phyloP scores from a whole-genome alignment of 148 eudicot genomes.

The Camellia sinensis region DNA sequence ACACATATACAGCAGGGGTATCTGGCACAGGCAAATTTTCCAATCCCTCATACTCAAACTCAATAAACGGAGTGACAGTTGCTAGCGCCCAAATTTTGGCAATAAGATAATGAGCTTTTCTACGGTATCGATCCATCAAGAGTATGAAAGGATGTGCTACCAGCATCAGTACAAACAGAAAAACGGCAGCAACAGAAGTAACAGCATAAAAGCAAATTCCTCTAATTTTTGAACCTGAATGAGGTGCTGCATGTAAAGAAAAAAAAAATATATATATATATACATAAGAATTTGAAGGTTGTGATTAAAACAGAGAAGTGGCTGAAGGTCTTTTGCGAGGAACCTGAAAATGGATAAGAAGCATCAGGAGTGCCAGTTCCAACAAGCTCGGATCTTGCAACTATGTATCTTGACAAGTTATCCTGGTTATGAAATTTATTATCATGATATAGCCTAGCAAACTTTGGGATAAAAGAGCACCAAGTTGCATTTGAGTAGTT shows the following conservation, averaged over 20 bases:
- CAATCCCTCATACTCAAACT: constrained; percentile 67
- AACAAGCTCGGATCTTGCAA: constrained; percentile 61
- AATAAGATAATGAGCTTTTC: constrained; percentile 64
- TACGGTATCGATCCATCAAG: constrained; percentile 62
- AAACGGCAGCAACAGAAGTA: constrained; percentile 54
- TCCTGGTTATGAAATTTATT: constrained; percentile 17
- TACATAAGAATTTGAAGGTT: neutral
- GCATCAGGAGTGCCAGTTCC: constrained; percentile 59
- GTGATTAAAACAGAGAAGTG: neutral
- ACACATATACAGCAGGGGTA: constrained; percentile 82
- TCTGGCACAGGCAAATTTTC: constrained; percentile 70
- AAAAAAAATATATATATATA: neutral
- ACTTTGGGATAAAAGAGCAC: constrained; percentile 26
- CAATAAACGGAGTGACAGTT: constrained; percentile 60
- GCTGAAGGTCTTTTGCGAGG: constrained; percentile 5
- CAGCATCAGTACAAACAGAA: constrained; percentile 68
- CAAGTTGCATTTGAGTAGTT: constrained; percentile 19
- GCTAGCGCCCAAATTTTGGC: constrained; percentile 78
- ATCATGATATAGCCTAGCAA: constrained; percentile 15
- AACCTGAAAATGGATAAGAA: constrained; percentile 61
- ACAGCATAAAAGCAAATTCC: constrained; percentile 69
- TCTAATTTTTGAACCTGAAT: constrained; percentile 50
- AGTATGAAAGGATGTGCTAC: constrained; percentile 87
- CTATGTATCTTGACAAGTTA: constrained; percentile 37
- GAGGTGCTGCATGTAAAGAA: constrained; percentile 40